Percentiles rank a stretch among this genome's conserved stretches.
Conservation (phyloP, 371 early-diverging fungal genomes). For the Apophysomyces ossiformis region DNA sequence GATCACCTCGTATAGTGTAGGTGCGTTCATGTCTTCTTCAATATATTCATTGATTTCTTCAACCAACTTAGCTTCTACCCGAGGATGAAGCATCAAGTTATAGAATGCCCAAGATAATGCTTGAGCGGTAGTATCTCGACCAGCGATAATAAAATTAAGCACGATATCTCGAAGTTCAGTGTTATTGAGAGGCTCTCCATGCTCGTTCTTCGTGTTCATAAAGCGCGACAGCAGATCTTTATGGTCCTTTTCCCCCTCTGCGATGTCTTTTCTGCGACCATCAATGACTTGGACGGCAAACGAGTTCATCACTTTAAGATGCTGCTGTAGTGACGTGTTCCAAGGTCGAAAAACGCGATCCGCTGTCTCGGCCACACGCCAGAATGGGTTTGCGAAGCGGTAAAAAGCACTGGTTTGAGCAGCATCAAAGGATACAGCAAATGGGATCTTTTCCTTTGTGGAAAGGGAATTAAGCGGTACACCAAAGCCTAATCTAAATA, state of each 20-base stretch:
- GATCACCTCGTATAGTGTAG: slow-evolving; percentile 44
- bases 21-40: slow-evolving; percentile 25
- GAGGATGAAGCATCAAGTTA: slow-evolving; percentile 57
- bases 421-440: slow-evolving; percentile 58
- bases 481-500: slow-evolving; percentile 47
- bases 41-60: slow-evolving; percentile 58
- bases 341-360: slow-evolving; percentile 32
- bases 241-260: slow-evolving; percentile 39
- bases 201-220: slow-evolving; percentile 58
- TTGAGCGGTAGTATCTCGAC: slow-evolving; percentile 75
- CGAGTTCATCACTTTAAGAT: slow-evolving; percentile 47
- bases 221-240: slow-evolving; percentile 68
- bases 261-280: slow-evolving; percentile 43
- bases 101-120: slow-evolving; percentile 76
- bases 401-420: slow-evolving; percentile 45
- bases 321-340: slow-evolving; percentile 42
- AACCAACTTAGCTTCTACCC: slow-evolving; percentile 56
- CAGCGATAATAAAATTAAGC: slow-evolving; percentile 73
- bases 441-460: slow-evolving; percentile 40
- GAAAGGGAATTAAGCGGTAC: slow-evolving; percentile 46
- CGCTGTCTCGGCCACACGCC: slow-evolving; percentile 49
- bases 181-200: slow-evolving; percentile 55
- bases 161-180: slow-evolving; percentile 67
- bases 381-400: slow-evolving; percentile 58
- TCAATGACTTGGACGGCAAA: slow-evolving; percentile 55